Evolutionary conservation across 352 stramenopile species (phyloP), one percentile per base, ranked within the genome.

Genomic region (Pythium plurisporium): DNA sequence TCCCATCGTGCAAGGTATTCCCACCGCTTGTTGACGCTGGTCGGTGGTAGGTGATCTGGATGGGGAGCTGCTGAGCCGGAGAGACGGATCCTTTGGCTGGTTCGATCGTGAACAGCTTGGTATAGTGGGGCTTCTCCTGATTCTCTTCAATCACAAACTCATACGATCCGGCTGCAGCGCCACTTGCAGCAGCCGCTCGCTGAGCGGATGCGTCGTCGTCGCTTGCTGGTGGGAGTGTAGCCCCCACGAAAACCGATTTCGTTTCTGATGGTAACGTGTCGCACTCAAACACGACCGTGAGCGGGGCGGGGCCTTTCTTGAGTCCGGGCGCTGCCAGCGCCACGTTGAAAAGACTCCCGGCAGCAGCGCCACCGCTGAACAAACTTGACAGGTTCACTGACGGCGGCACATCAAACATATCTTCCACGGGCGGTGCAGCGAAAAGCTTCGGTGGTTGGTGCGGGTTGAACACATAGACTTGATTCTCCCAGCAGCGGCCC

Each of bases 401-500:
- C 3, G 76, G 72, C 20, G 82, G 82, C 17, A 94, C 12, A 25
- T 87, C 82, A 27, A 91, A 91, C 2, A 78, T 41, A 23, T 94
- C 80, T 58, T 89, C 85, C n/a, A 81, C 58, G n/a, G 54, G 45
- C 14, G 61, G 52, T 8, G 52, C 48, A 4, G 52, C 62, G 8
- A 62, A 46, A 8, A 61, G 41, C 25, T 47, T 62, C 1, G 45
- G 27, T 26, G 54, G 25, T 12, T 59, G 17, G 23, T 20, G 50
- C 2, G 69, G 77, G 17, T 67, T 70, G 31, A 79, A 81, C 7
- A 89, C 67, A 54, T 89, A 93, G 3, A 92, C 49, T 36, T 95
- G 82, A 33, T 86, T 82, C 52, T 91, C 82, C 79, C 82, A 91
- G 58, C 82, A 91, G 0, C 79, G 72, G 2, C 79, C 81, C n/a